Evolutionary conservation across 352 stramenopile genomes (phyloP).

Genomic region (Plasmopara halstedii): DNA sequence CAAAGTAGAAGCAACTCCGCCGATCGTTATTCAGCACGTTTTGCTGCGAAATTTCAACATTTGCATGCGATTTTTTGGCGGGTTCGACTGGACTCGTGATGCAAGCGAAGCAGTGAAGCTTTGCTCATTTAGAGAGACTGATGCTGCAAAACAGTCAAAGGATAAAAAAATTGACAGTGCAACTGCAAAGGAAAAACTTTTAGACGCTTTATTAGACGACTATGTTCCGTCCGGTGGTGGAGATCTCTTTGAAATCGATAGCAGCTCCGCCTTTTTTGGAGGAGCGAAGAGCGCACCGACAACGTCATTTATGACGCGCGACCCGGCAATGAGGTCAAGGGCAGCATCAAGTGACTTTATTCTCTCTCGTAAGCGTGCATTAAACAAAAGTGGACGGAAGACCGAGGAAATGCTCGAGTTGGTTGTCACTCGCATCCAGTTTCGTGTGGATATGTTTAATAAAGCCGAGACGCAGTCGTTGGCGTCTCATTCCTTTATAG

Average conservation of each 20-base stretch:
- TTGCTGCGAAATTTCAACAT: constrained; percentile 83
- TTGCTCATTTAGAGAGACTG: constrained; percentile 5
- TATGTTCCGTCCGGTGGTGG: constrained; percentile 62
- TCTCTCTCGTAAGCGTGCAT: constrained; percentile 39
- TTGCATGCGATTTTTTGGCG: constrained; percentile 84
- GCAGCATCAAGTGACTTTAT: constrained; percentile 13
- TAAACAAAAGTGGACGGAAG: constrained; percentile 78
- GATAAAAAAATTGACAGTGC: constrained; percentile 7
- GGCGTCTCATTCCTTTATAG: constrained; percentile 65
- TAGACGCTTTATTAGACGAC: constrained; percentile 75
- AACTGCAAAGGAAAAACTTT: constrained; percentile 43
- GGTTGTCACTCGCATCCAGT: constrained; percentile 66
- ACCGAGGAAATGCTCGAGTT: constrained; percentile 87
- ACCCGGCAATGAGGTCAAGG: constrained; percentile 18
- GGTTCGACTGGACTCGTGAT: constrained; percentile 70
- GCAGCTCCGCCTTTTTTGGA: constrained; percentile 31
- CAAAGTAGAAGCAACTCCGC: constrained; percentile 36
- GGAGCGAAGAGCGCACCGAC: constrained; percentile 29
- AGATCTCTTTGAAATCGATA: constrained; percentile 44
- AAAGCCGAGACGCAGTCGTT: constrained; percentile 65
- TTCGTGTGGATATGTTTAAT: constrained; percentile 81
- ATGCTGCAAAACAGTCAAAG: background rate
- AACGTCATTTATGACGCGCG: constrained; percentile 25
- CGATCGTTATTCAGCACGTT: constrained; percentile 73
- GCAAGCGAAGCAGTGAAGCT: constrained; percentile 31